These are phyloP conservation scores for Scheffersomyces parashehatae DNA, from an alignment of 1,139 yeast species.

Conservation along the genomic window DNA sequence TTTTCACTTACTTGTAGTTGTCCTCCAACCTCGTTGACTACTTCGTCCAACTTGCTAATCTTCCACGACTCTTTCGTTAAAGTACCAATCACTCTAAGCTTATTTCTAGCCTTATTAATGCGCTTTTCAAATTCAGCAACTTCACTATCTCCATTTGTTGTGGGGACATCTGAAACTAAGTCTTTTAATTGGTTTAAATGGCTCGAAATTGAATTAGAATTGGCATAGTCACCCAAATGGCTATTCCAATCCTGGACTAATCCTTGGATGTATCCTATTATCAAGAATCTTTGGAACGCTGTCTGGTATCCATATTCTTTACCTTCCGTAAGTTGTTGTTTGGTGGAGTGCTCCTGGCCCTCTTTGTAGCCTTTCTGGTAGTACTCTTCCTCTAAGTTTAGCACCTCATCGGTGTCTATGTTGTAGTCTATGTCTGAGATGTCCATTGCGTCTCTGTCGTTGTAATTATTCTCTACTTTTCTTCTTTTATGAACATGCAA, in stretches of 20 bases:
- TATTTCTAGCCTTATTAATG: conserved; percentile 51
- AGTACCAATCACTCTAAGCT: conserved; percentile 47
- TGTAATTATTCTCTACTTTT: conserved; percentile 1
- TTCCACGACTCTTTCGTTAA: conserved; percentile 37
- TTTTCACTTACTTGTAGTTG: conserved; percentile 39
- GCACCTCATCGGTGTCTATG: conserved; percentile 47
- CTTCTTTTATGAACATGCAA: neutral
- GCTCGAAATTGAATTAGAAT: conserved; percentile 16
- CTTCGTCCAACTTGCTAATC: conserved; percentile 31
- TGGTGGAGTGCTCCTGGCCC: conserved; percentile 49
- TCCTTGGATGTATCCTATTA: conserved; percentile 66
- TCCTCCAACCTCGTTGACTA: conserved; percentile 42
- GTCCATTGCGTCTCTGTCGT: neutral
- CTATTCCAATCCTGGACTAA: conserved; percentile 42
- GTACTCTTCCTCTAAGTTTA: conserved; percentile 55
- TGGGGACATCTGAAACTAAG: conserved; percentile 25
- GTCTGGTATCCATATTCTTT: conserved; percentile 78
- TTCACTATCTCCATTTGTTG: conserved; percentile 40
- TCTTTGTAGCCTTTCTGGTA: conserved; percentile 63
- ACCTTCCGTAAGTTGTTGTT: conserved; percentile 59
- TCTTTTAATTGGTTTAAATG: conserved; percentile 33
- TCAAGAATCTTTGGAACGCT: conserved; percentile 67
- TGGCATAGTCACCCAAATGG: conserved; percentile 17
- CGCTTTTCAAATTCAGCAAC: conserved; percentile 50
- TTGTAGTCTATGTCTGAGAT: conserved; percentile 9